Base-by-base conservation (phyloP, 2,329 filamentous ascomycete genomes). In the Pochonia chlamydosporia region DNA sequence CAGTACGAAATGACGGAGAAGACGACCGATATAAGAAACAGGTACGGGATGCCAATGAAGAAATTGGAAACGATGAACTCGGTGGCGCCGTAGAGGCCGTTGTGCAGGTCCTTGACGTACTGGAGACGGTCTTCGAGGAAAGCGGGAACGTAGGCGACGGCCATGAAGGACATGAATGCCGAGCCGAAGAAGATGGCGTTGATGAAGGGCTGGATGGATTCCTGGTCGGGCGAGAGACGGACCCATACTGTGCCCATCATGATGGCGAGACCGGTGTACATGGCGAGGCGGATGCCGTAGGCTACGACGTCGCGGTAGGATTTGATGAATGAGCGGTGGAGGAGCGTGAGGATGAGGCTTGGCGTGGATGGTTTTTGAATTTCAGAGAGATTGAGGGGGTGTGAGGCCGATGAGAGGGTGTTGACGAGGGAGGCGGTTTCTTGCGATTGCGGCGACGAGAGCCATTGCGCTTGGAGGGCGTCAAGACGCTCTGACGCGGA, bases 221-320 rank as follows among this genome's bases (percentile, higher is more conserved):
- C 70, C 61, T 95, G 89, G 0, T 74, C 69, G 0, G 84, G 74
- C 4, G 75, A 68, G 3, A 95, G 73, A 5, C 89, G 81, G 13
- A 95, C 69, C 84, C 87, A 95, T 11, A 95, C 86, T 0, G 89
- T 95, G 5, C 89, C 89, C 84, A 92, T 90, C 79, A 93, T 84
- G 56, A 93, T 79, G 1, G 88, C 88, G 14, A 95, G 73, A 1
- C 81, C 79, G 20, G 59, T 53, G 64, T 95, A 93, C 88, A 95
- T 95, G 35, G 78, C 84, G 36, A 93, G 74, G 3, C 89, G 81
- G 55, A 93, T 89, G 0, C 85, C 87, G 59, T 95, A 95, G 0
- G 84, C 88, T 44, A 95, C 81, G 6, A 95, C 75, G 61, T 95
- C 89, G 23, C 89, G 82, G 63, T 91, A 87, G 40, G 82, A 85